Evolutionary conservation across 768 basidiomycete species (phyloP), one percentile per base, ranked within the genome.

Genomic region (Amanita molliuscula): DNA sequence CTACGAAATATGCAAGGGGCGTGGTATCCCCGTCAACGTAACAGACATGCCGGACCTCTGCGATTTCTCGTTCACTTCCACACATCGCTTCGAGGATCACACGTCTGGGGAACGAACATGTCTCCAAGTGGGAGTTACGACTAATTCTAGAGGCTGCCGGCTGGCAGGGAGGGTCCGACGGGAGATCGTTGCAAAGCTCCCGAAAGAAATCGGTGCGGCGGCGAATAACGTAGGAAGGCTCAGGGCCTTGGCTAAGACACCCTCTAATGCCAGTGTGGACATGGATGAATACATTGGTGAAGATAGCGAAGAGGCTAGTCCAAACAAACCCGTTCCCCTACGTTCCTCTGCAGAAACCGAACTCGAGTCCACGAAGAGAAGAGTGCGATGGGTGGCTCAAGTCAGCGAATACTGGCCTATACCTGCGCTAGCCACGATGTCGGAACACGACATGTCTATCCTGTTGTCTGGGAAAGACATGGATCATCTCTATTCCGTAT

Each of bases 331-430:
- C 0, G 82, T 88, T 1, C 75, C 34, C 13, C 18, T 16, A 35
- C 31, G 50, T 25, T 28, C 34, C 16, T 36, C 29, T 7, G 26
- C 29, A 31, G 79, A 34, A 62, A 71, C 65, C 3, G 63, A 57
- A 6, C 37, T 55, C 1, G 84, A 85, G 54, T 68, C 62, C 21
- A 68, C 76, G 46, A 71, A 67, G 51, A 73, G 92, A 28, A 73
- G 87, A 15, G 88, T 96, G 78, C 80, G 84, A 63, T 97, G 92
- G 90, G 84, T 96, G 2, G 83, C 91, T 0, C 95, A 97, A 62
- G 78, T 98, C 57, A 93, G 91, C 72, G 94, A 97, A 62, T 97
- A 96, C 63, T 97, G 92, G 89, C 84, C 91, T 0, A 72, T 93
- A 44, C 74, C 84, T 9, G 79, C 77, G 38, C 75, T 97, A 8